Percentiles rank a stretch among this genome's conserved stretches.
phyloP scores from a whole-genome alignment of 2,329 filamentous ascomycete genomes.

The Fusarium sp. region DNA sequence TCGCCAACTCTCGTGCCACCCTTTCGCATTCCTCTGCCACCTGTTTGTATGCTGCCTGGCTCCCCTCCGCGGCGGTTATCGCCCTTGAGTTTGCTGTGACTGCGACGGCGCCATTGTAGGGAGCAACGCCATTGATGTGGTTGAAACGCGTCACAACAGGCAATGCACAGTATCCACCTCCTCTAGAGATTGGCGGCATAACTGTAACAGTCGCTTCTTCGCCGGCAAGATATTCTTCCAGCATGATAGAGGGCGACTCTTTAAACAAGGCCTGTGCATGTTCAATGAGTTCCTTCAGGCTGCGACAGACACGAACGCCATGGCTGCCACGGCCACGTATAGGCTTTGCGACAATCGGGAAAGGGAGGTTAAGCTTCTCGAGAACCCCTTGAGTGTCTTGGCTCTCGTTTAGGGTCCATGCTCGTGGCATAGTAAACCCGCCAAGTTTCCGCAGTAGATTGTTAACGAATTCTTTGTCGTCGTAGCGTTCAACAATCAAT shows the following conservation, averaged over 20 bases:
- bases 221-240: slow-evolving; percentile 59
- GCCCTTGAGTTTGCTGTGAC: slow-evolving; percentile 53
- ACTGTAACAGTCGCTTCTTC: slow-evolving; percentile 61
- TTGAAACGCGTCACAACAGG: slow-evolving; percentile 42
- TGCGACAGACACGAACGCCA: slow-evolving; percentile 27
- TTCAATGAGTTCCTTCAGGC: slow-evolving; percentile 9
- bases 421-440: slow-evolving; percentile 51
- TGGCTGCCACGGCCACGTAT: slow-evolving; percentile 33
- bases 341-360: slow-evolving; percentile 30
- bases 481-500: slow-evolving; percentile 56
- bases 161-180: slow-evolving; percentile 53
- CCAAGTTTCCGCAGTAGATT: slow-evolving; percentile 49
- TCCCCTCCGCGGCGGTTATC: slow-evolving; percentile 40
- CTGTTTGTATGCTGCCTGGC: slow-evolving; percentile 27
- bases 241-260: slow-evolving; percentile 45
- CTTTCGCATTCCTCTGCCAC: slow-evolving; percentile 51
- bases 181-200: slow-evolving; percentile 54
- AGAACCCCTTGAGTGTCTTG: background rate
- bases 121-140: slow-evolving; percentile 25
- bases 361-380: background rate
- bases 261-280: slow-evolving; percentile 12
- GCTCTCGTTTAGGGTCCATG: slow-evolving; percentile 45
- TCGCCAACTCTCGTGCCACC: slow-evolving; percentile 50
- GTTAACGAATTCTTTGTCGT: slow-evolving; percentile 61
- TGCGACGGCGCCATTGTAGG: slow-evolving; percentile 34